These are phyloP conservation scores for Capsicum baccatum DNA, from an alignment of 257 asterid species.

Conservation along the genomic window DNA sequence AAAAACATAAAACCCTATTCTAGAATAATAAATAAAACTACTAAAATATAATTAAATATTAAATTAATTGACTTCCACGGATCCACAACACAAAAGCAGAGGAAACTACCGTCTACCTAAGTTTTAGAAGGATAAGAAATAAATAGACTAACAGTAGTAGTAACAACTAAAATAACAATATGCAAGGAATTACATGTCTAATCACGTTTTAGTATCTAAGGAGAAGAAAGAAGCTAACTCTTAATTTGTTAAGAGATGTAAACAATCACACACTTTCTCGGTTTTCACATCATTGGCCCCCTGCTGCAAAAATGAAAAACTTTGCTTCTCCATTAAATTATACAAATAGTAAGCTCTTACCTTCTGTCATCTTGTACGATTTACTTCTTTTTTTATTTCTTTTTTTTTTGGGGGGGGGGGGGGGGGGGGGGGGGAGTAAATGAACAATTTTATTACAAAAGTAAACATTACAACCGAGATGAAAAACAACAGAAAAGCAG, in stretches of 20 bases:
- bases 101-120: constrained; percentile 14
- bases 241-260: neutral
- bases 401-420: too few species aligned
- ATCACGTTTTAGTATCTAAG: constrained; percentile 11
- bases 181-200: neutral
- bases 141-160: neutral
- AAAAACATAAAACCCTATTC: too few species aligned
- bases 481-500: neutral
- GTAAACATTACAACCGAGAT: neutral
- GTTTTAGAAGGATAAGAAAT: constrained; percentile 5
- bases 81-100: neutral
- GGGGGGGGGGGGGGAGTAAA: neutral
- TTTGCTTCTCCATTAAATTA: neutral
- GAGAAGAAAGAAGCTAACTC: constrained; percentile 2
- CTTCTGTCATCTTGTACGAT: neutral
- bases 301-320: neutral
- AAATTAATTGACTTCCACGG: too few species aligned
- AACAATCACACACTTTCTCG: neutral
- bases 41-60: too few species aligned
- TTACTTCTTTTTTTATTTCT: neutral
- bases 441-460: neutral
- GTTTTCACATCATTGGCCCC: constrained; percentile 21
- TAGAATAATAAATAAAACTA: too few species aligned
- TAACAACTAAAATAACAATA: neutral
- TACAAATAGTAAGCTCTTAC: constrained; percentile 4